Evolutionary conservation across 208 protist species (phyloP), one percentile per base, ranked within the genome.

Genomic region (Crithidia bombi): DNA sequence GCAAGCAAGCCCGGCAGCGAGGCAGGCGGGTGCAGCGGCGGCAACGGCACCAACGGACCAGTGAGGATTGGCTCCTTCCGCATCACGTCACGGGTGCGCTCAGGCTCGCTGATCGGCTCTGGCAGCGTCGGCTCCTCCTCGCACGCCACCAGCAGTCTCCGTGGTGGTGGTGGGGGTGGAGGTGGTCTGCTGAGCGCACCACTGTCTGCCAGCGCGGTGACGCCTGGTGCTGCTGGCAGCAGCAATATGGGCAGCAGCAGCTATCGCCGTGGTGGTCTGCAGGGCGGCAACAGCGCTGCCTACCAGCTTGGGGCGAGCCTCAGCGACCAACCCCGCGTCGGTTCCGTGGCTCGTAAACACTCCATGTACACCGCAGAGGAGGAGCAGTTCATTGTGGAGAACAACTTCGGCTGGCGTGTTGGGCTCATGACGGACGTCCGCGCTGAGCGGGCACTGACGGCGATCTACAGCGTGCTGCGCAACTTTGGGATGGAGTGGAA

Each of bases 371-470:
- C 85, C 38, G 75, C 62, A 1, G 85, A 91, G 39, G 92, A 94
- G 63, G 80, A 92, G 52, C 72, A 90, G 58, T 94, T 94, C 69
- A 81, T 94, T 46, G 80, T 92, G 25, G 71, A 79, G 52, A 79
- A 94, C 72, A 94, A 94, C 72, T 77, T 71, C 26, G 92, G 92
- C 33, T 97, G 92, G 92, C 87, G 92, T 23, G 68, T 97, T n/a
- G 92, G 92, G 10, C 61, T 97, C 41, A 97, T 97, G 92, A 92
- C 88, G 38, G 90, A 95, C 72, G 75, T 78, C 50, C 83, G 81
- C 6, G 79, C 82, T 0, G 80, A 85, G 52, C 65, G 36, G 19
- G 78, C 79, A 33, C 63, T 94, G 28, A 52, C 51, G 47, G 64
- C 69, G 14, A 73, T 95, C n/a, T 97, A 97, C 67, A 30, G 54